phyloP scores from a whole-genome alignment of 148 eudicot species.

The Persicaria maculosa region DNA sequence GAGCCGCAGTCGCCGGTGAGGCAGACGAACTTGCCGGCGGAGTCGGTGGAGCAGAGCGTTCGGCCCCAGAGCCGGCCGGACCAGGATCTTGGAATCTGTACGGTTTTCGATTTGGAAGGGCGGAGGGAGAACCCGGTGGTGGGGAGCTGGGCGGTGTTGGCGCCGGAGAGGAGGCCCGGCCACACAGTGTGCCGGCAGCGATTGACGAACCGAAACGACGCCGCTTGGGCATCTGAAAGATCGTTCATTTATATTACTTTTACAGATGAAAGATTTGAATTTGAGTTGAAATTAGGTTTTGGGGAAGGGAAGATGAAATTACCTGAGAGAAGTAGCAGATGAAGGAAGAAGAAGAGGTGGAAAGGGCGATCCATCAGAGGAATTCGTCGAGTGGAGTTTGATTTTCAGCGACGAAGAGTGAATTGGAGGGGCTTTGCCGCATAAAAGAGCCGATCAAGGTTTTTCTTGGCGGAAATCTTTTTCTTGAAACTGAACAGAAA shows the following conservation, averaged over 20 bases:
- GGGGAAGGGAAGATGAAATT: neutral
- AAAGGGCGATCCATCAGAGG: neutral
- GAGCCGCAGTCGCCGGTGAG: conserved; percentile 89
- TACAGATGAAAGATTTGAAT: neutral
- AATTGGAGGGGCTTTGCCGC: too few species aligned
- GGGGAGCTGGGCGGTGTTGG: conserved; percentile 46
- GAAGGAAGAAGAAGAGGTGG: neutral
- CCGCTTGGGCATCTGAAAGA: conserved; percentile 30
- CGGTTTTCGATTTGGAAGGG: conserved; percentile 45
- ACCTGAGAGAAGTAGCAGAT: conserved; percentile 1
- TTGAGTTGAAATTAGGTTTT: neutral
- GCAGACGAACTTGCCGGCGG: conserved; percentile 49
- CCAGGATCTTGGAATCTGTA: conserved; percentile 58
- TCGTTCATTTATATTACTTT: neutral
- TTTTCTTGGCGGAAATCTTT: too few species aligned
- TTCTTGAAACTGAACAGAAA: too few species aligned
- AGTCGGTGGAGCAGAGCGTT: conserved; percentile 51
- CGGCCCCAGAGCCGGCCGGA: conserved; percentile 98
- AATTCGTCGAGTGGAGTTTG: neutral
- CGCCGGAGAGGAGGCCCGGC: conserved; percentile 96
- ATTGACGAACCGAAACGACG: conserved; percentile 66
- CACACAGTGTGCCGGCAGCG: conserved; percentile 71
- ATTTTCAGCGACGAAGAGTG: neutral
- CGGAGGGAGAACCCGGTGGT: conserved; percentile 79
- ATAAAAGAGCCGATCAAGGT: too few species aligned